Evolutionary conservation across 139 green algal genomes (phyloP).

Genomic region (Chlamydomonas asymmetrica): DNA sequence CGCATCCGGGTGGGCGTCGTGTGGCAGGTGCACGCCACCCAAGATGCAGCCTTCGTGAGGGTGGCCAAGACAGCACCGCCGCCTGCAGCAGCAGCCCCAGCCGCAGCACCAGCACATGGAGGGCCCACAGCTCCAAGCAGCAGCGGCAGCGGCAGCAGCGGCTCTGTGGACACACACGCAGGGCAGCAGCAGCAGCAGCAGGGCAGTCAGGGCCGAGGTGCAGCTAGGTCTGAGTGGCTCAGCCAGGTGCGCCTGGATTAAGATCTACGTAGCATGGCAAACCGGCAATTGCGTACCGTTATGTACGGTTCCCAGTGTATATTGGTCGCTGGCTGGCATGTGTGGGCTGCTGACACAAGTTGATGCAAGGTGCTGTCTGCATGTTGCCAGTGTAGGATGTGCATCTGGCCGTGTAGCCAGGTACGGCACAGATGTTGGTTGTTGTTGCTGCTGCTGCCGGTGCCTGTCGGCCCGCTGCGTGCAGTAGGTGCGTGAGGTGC

Average conservation of each 20-base stretch:
- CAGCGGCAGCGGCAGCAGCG: no score
- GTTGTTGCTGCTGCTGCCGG: background rate
- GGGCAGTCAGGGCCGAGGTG: background rate
- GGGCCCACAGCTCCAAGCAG: no score
- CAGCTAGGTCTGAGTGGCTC: background rate
- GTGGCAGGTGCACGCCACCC: constrained; percentile 65
- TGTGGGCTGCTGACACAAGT: background rate
- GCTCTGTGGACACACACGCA: background rate
- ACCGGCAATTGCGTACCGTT: no score
- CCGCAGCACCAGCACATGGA: no score
- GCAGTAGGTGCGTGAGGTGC: constrained; percentile 62
- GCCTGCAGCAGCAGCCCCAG: no score
- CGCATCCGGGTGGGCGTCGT: constrained; percentile 62
- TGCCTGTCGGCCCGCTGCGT: background rate
- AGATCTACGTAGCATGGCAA: no score
- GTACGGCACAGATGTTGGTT: background rate
- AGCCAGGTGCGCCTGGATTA: no score
- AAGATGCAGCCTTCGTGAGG: constrained; percentile 36
- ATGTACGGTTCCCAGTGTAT: no score
- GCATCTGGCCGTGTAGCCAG: no score
- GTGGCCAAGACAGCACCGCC: constrained; percentile 28
- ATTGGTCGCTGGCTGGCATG: no score
- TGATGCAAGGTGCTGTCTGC: background rate
- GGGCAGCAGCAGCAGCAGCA: constrained; percentile 3
- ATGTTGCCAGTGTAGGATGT: no score